Percentiles rank a stretch among this genome's conserved stretches.
Conservation (phyloP, 2,329 filamentous ascomycete genomes). For the Coniochaeta sp. region DNA sequence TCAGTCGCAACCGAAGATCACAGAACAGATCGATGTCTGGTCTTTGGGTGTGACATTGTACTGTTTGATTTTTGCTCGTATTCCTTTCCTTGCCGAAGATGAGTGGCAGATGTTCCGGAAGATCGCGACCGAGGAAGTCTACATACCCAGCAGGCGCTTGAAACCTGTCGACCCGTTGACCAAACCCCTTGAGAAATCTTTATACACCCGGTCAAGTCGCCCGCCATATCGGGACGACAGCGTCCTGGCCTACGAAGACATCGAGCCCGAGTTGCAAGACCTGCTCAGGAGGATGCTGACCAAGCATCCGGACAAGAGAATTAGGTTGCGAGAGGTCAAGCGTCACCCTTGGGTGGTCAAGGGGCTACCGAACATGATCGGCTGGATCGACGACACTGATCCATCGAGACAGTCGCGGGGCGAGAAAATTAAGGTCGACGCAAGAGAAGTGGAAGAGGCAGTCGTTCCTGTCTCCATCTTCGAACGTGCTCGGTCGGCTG, state of each 20-base stretch:
- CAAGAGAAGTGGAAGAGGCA: slow-evolving; percentile 80
- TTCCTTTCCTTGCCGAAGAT: slow-evolving; percentile 87
- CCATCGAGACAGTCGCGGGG: slow-evolving; percentile 71
- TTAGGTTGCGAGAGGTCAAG: slow-evolving; percentile 87
- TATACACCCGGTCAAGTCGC: slow-evolving; percentile 51
- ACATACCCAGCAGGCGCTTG: slow-evolving; percentile 77
- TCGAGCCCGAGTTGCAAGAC: slow-evolving; percentile 74
- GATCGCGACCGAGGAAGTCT: slow-evolving; percentile 88
- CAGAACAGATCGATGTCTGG: slow-evolving; percentile 94
- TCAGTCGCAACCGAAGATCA: slow-evolving; percentile 63
- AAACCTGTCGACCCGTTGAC: slow-evolving; percentile 62
- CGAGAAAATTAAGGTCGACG: slow-evolving; percentile 85
- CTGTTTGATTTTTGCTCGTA: slow-evolving; percentile 87
- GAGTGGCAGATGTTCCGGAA: slow-evolving; percentile 87
- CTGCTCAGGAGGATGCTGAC: slow-evolving; percentile 71
- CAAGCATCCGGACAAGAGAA: slow-evolving; percentile 85
- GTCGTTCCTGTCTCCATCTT: slow-evolving; percentile 86
- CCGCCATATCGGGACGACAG: slow-evolving; percentile 69
- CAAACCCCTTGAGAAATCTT: slow-evolving; percentile 45
- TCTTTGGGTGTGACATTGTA: slow-evolving; percentile 94
- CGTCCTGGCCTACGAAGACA: slow-evolving; percentile 76
- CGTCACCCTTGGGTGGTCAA: slow-evolving; percentile 85
- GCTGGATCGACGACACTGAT: slow-evolving; percentile 94
- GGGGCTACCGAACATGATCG: slow-evolving; percentile 64
- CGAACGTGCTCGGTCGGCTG: slow-evolving; percentile 73